Evolutionary conservation across 371 early-diverging fungal genomes (phyloP).

Genomic region (Mortierella sp.): DNA sequence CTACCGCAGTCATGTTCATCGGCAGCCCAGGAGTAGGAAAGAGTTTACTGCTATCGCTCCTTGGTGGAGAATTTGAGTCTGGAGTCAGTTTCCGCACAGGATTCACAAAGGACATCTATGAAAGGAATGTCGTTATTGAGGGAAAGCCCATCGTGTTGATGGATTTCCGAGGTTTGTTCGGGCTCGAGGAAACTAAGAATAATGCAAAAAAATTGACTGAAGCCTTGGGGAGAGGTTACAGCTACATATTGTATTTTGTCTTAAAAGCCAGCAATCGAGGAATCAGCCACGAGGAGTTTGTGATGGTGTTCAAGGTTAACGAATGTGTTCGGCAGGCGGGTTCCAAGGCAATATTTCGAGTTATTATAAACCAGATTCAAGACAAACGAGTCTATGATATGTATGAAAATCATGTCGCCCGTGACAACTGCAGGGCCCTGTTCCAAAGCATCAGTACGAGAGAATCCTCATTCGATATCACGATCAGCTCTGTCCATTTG

Average conservation of each 20-base stretch:
- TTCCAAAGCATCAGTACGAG: no score
- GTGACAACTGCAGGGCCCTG: no score
- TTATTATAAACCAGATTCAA: conserved; percentile 14
- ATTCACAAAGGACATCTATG: not conserved
- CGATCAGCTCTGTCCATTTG: no score
- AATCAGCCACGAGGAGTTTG: not conserved
- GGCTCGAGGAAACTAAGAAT: not conserved
- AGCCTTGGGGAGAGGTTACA: not conserved
- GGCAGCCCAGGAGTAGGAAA: conserved; percentile 17
- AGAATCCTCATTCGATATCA: no score
- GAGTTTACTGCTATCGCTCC: not conserved
- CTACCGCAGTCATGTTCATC: conserved; percentile 8
- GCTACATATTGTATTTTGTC: not conserved
- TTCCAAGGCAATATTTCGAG: conserved; percentile 32
- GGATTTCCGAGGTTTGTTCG: conserved; percentile 13
- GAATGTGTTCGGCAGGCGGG: not conserved
- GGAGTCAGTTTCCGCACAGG: not conserved
- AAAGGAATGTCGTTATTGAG: not conserved
- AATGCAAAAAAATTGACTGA: not conserved
- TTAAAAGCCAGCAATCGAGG: not conserved
- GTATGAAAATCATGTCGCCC: no score
- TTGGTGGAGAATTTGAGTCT: conserved; percentile 9
- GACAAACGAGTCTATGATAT: no score
- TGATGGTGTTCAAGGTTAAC: not conserved
- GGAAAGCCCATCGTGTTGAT: not conserved